phyloP scores from a whole-genome alignment of 108 stramenopile species.

The Cyclotella kingstonii region DNA sequence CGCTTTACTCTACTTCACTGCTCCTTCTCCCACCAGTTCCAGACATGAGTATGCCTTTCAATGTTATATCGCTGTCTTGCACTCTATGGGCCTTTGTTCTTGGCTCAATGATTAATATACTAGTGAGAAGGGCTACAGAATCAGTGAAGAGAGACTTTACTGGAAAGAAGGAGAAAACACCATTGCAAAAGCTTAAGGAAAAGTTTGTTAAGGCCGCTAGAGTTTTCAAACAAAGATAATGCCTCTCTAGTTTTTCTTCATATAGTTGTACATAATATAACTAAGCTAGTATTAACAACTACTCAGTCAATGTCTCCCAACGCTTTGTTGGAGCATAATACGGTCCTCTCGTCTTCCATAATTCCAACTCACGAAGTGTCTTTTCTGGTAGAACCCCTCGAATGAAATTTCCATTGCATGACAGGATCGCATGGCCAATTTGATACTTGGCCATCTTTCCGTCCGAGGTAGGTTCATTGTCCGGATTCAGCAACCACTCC shows the following conservation, averaged over 20 bases:
- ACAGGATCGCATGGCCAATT: conserved; percentile 29
- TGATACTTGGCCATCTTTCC: conserved; percentile 36
- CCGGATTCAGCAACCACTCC: conserved; percentile 33
- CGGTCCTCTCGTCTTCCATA: conserved; percentile 25
- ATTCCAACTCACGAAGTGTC: conserved; percentile 23
- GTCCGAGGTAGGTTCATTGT: conserved; percentile 28
- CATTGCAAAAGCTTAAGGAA: conserved; percentile 32
- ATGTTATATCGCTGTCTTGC: conserved; percentile 86
- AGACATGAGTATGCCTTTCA: conserved; percentile 96
- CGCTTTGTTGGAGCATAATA: conserved; percentile 4
- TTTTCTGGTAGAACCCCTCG: conserved; percentile 20
- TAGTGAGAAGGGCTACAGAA: conserved; percentile 69
- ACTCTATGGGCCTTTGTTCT: conserved; percentile 85
- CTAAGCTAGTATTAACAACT: not conserved
- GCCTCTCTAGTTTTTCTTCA: not conserved
- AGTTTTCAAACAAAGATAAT: too few species aligned
- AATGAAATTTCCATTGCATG: conserved; percentile 15
- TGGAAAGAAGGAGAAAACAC: conserved; percentile 41
- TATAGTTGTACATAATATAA: not conserved
- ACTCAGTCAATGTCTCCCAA: conserved; percentile 41
- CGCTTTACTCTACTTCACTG: conserved; percentile 60
- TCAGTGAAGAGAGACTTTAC: conserved; percentile 56
- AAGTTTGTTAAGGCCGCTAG: too few species aligned
- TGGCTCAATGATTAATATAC: conserved; percentile 77
- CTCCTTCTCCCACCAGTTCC: conserved; percentile 81